Conservation (phyloP, 2,329 filamentous ascomycete species). For the Chalara sp. region DNA sequence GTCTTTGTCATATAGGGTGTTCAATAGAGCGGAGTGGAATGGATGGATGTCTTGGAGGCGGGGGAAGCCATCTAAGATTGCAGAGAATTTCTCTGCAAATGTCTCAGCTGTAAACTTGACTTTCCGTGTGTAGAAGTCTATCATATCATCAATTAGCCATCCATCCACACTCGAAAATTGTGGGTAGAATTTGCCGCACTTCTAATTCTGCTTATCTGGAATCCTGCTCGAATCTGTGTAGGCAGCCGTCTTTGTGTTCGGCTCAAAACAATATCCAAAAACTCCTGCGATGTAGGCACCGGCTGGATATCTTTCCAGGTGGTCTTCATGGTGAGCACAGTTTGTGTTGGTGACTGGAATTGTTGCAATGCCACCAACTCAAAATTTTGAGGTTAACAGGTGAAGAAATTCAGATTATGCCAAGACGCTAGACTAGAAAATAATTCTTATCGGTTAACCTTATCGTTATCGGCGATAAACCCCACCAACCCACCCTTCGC, state of each 20-base stretch:
- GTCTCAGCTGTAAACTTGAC: conserved; percentile 98
- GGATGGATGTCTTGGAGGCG: conserved; percentile 91
- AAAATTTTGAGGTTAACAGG: conserved; percentile 4
- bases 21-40: conserved; percentile 80
- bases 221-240: conserved; percentile 91
- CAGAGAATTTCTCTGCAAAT: conserved; percentile 85
- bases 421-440: conserved; percentile 6
- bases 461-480: too few relatives aligned
- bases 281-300: conserved; percentile 89
- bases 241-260: conserved; percentile 88
- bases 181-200: conserved; percentile 27
- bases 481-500: too few relatives aligned
- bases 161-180: conserved; percentile 1
- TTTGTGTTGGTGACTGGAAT: neutral
- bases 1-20: conserved; percentile 97
- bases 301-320: conserved; percentile 75
- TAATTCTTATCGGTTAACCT: conserved; percentile 10
- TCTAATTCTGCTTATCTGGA: conserved; percentile 91
- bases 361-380: neutral
- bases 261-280: conserved; percentile 93
- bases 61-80: conserved; percentile 89
- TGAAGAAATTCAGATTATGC: neutral
- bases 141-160: neutral
- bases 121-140: conserved; percentile 91
- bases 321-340: conserved; percentile 45